Evolutionary conservation across 1,284 basidiomycete species (phyloP), one percentile per base, ranked within the genome.

Genomic region (Boletellus dicymbophilus): DNA sequence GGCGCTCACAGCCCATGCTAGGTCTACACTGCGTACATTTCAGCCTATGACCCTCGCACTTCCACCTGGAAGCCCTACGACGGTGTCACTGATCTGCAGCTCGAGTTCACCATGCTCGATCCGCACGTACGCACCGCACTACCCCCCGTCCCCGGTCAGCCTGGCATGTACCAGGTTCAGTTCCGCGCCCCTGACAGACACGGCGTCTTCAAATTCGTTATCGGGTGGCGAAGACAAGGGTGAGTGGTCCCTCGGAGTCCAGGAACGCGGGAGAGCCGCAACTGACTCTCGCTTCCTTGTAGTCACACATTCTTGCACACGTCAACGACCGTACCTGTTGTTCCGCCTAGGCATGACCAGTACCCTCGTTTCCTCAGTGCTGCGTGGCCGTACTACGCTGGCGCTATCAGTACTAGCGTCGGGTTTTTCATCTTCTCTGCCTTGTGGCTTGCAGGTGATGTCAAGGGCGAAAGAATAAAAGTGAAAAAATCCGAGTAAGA

Each of bases 51-150:
- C 56, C 61, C 80, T 12, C 66, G 68, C 48, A 75, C 73, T 15
- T 70, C 73, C 7, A 70, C 68, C 13, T 98, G 92, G 92, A 72
- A 73, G 37, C 88, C 93, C 0, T 88, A 87, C 67, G 81, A 82
- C 5, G 80, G 76, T 25, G 66, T 90, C 47, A 75, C 74, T 11
- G 91, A 97, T 67, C 62, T 98, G 18, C 96, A 98, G 64, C 80
- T 99, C 46, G 94, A 96, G 59, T 97, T 98, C 68, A 94, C 92
- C 25, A 99, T 99, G 96, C 84, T 99, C 37, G 97, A 99, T 70
- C 96, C 95, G 1, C 92, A 95, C 68, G 74, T 96, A 53, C 89
- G 94, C 27, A 91, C 85, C 10, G 71, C 84, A 5, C 76, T 97
- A 9, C 72, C 67, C 11, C 77, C 86, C 11, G 78, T 82, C 18